phyloP scores from a whole-genome alignment of 2,329 filamentous ascomycete species.

The Xylaria sp. region DNA sequence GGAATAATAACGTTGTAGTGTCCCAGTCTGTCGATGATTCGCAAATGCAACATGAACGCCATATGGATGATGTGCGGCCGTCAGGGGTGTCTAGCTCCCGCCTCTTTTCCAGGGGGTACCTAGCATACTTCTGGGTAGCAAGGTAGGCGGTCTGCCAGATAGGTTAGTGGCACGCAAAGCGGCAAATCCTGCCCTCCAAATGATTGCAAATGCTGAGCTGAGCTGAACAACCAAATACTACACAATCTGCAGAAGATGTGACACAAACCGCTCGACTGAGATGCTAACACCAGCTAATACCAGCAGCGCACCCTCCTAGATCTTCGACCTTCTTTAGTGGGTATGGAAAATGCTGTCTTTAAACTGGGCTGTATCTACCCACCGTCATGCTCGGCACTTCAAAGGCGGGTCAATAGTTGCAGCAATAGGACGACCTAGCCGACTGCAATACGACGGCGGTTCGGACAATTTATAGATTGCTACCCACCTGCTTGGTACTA shows the following conservation, averaged over 20 bases:
- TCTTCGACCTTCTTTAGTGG: background rate
- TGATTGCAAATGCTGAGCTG: background rate
- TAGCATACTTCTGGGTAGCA: background rate
- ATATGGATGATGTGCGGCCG: background rate
- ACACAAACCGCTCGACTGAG: background rate
- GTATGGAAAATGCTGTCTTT: slow-evolving; percentile 1
- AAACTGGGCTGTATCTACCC: slow-evolving; percentile 13
- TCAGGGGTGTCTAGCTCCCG: slow-evolving; percentile 7
- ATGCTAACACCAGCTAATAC: background rate
- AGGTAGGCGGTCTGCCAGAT: background rate
- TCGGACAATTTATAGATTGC: slow-evolving; percentile 36
- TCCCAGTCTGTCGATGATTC: background rate
- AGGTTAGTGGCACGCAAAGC: background rate
- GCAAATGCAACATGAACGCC: background rate
- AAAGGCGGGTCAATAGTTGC: slow-evolving; percentile 27
- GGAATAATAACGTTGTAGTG: background rate
- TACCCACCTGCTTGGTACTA: slow-evolving; percentile 35
- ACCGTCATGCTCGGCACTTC: slow-evolving; percentile 28
- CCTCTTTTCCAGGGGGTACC: background rate
- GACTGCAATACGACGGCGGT: slow-evolving; percentile 36
- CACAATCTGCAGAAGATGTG: background rate
- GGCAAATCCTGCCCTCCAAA: background rate
- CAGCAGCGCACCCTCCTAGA: too few relatives aligned
- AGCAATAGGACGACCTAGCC: slow-evolving; percentile 18
- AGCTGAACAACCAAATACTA: background rate